These are phyloP conservation scores for Penicillium paxilli DNA, from an alignment of 495 filamentous ascomycete species.

Conservation along the genomic window DNA sequence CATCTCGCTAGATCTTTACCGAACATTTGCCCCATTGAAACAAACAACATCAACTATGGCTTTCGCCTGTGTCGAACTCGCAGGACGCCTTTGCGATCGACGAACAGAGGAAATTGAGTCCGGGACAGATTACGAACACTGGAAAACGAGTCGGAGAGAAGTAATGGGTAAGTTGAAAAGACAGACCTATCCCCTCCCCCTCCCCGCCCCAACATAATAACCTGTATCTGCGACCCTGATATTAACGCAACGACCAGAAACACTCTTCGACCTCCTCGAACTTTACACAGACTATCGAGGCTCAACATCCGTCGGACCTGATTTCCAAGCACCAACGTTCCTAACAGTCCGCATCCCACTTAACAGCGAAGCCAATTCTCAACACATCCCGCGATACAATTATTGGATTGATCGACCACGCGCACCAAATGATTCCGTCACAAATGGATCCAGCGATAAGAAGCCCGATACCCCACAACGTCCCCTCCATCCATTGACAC, in stretches of 20 bases:
- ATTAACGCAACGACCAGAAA: conserved; percentile 57
- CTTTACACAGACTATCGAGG: conserved; percentile 80
- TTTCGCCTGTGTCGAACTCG: conserved; percentile 77
- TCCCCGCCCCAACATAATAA: no score
- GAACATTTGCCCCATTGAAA: conserved; percentile 89
- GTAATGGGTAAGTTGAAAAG: conserved; percentile 60
- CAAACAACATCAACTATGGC: conserved; percentile 78
- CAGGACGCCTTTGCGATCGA: conserved; percentile 61
- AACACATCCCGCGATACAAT: conserved; percentile 55
- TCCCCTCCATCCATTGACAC: conserved; percentile 32
- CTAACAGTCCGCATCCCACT: conserved; percentile 81
- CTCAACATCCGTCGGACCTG: conserved; percentile 68
- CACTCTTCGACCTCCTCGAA: conserved; percentile 81
- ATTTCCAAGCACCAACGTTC: conserved; percentile 70
- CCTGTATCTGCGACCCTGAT: no score
- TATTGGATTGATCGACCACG: conserved; percentile 25
- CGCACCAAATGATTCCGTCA: neutral
- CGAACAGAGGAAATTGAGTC: conserved; percentile 47
- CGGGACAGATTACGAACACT: conserved; percentile 49
- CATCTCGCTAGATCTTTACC: conserved; percentile 85
- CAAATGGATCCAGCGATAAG: neutral
- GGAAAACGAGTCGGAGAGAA: conserved; percentile 63
- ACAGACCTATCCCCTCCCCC: no score
- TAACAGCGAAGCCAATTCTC: conserved; percentile 68
- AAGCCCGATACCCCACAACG: conserved; percentile 4